phyloP scores from a whole-genome alignment of 2,329 filamentous ascomycete genomes.

The Alternaria postmessia region DNA sequence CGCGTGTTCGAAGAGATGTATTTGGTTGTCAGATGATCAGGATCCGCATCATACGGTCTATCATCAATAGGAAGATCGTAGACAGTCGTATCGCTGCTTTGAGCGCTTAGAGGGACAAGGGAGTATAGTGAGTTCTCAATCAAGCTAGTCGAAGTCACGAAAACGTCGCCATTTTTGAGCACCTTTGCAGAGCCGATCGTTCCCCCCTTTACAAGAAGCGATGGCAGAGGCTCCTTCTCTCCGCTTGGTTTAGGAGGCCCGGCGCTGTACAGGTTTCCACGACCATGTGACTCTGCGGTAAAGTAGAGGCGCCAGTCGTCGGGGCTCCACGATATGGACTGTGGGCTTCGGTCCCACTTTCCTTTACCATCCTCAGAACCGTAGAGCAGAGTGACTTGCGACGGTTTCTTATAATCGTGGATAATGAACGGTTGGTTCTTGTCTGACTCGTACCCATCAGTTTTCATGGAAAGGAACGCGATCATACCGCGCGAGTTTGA shows the following conservation, averaged over 20 bases:
- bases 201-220: constrained; percentile 45
- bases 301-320: constrained; percentile 71
- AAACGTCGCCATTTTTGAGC: constrained; percentile 62
- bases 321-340: constrained; percentile 59
- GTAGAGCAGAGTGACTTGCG: constrained; percentile 67
- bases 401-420: constrained; percentile 66
- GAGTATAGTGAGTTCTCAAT: constrained; percentile 76
- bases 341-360: constrained; percentile 64
- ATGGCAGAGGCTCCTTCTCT: constrained; percentile 28
- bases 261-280: constrained; percentile 65
- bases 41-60: constrained; percentile 36
- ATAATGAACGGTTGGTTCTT: constrained; percentile 73
- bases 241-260: constrained; percentile 21
- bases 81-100: constrained; percentile 16
- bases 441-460: constrained; percentile 81
- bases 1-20: constrained; percentile 70
- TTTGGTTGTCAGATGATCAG: constrained; percentile 28
- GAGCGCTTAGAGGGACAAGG: constrained; percentile 56
- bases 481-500: constrained; percentile 75
- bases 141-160: constrained; percentile 73
- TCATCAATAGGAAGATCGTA: constrained; percentile 35
- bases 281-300: constrained; percentile 75
- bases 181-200: constrained; percentile 57
- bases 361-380: constrained; percentile 69
- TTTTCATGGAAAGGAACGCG: constrained; percentile 81